These are phyloP conservation scores for Phytophthora lateralis DNA, from an alignment of 352 stramenopile genomes.

Conservation along the genomic window DNA sequence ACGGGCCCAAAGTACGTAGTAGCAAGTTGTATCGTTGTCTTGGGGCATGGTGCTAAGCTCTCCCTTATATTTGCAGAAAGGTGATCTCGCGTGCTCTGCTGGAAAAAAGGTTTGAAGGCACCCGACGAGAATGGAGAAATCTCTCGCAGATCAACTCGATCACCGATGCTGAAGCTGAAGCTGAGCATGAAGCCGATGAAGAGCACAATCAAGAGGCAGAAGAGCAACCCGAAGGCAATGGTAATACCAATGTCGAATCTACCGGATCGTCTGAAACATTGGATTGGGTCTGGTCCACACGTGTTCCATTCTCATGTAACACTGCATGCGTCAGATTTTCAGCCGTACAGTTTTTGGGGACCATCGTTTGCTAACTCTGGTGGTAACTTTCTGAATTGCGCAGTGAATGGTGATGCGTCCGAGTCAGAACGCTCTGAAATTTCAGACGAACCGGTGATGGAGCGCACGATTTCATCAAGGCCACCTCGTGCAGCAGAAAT, in stretches of 20 bases:
- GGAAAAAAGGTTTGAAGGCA: slow-evolving; percentile 36
- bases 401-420: slow-evolving; percentile 20
- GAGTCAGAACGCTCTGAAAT: slow-evolving; percentile 27
- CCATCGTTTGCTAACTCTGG: slow-evolving; percentile 4
- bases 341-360: not conserved
- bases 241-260: slow-evolving; percentile 14
- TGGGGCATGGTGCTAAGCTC: slow-evolving; percentile 1
- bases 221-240: not conserved
- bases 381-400: not conserved
- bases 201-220: slow-evolving; percentile 17
- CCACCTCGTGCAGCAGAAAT: slow-evolving; percentile 20
- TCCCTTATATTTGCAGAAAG: slow-evolving; percentile 21
- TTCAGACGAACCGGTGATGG: slow-evolving; percentile 13
- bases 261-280: slow-evolving; percentile 12
- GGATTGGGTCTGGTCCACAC: slow-evolving; percentile 35
- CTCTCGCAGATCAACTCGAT: slow-evolving; percentile 44
- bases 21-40: no score
- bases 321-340: not conserved
- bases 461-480: slow-evolving; percentile 15
- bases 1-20: slow-evolving; percentile 13
- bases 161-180: not conserved
- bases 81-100: slow-evolving; percentile 35
- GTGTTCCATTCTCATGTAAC: slow-evolving; percentile 35
- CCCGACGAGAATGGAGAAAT: slow-evolving; percentile 39
- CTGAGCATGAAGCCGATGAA: not conserved